Conservation (phyloP, 1,139 yeast species). For the Taphrina communis region DNA sequence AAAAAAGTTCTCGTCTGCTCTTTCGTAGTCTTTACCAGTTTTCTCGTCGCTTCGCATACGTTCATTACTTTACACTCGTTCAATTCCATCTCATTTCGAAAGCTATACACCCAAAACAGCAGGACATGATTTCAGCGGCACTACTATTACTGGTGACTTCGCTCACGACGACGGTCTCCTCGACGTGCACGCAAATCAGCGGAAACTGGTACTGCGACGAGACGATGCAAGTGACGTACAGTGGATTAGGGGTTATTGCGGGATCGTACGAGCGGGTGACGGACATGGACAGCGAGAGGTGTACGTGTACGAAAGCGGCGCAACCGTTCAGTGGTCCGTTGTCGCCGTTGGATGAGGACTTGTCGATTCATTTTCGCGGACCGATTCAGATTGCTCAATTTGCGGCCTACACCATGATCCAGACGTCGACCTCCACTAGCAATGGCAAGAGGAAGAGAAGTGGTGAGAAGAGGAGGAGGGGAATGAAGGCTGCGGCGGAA, state of each 20-base stretch:
- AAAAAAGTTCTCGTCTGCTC: no score
- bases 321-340: slow-evolving; percentile 71
- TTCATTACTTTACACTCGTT: no score
- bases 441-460: slow-evolving; percentile 44
- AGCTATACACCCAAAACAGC: no score
- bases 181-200: slow-evolving; percentile 47
- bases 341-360: slow-evolving; percentile 85
- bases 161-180: slow-evolving; percentile 24
- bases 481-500: slow-evolving; percentile 47
- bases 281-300: slow-evolving; percentile 68
- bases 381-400: slow-evolving; percentile 80
- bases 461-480: slow-evolving; percentile 52
- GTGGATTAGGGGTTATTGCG: slow-evolving; percentile 66
- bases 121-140: neutral
- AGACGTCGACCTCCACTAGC: slow-evolving; percentile 49
- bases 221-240: slow-evolving; percentile 70
- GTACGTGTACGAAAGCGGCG: slow-evolving; percentile 62
- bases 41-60: no score
- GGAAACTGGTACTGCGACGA: slow-evolving; percentile 58
- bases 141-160: neutral
- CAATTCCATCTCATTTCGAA: no score
- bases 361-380: slow-evolving; percentile 93
- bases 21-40: no score
- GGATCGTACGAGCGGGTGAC: slow-evolving; percentile 80
- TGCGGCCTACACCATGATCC: slow-evolving; percentile 68